Conservation (phyloP, 352 stramenopile species). For the Globisporangium iwayamae region DNA sequence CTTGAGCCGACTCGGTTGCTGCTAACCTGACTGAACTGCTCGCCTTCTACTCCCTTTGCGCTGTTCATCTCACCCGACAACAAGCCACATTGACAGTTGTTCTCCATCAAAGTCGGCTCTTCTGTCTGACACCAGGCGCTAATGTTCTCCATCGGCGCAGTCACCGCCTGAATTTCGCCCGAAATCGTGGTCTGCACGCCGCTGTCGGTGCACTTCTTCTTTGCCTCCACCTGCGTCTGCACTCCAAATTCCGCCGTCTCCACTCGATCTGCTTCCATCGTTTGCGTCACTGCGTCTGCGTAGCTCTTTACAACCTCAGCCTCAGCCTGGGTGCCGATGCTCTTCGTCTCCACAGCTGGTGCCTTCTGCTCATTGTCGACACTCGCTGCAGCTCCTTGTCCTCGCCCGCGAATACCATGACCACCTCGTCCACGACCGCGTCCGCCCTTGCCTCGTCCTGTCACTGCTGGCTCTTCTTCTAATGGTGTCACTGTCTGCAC, state of each 20-base stretch:
- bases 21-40: not conserved
- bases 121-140: conserved; percentile 4
- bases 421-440: conserved; percentile 4
- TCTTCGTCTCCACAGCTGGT: conserved; percentile 1
- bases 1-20: not conserved
- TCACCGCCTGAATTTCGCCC: not conserved
- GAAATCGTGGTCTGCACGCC: conserved; percentile 1
- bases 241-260: not conserved
- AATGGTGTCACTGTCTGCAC: not conserved
- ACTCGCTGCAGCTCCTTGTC: not conserved
- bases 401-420: conserved; percentile 1
- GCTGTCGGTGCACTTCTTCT: not conserved
- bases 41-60: not conserved
- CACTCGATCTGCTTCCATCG: not conserved
- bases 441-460: conserved; percentile 6
- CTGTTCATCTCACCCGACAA: not conserved
- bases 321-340: not conserved
- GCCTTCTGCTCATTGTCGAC: not conserved
- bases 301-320: not conserved
- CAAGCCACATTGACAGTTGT: conserved; percentile 4
- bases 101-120: too few species aligned
- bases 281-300: not conserved
- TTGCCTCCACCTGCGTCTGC: not conserved
- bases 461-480: conserved; percentile 19
- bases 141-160: too few species aligned